These are phyloP conservation scores for Hanseniaspora uvarum DNA, from an alignment of 1,139 yeast genomes.

Conservation along the genomic window DNA sequence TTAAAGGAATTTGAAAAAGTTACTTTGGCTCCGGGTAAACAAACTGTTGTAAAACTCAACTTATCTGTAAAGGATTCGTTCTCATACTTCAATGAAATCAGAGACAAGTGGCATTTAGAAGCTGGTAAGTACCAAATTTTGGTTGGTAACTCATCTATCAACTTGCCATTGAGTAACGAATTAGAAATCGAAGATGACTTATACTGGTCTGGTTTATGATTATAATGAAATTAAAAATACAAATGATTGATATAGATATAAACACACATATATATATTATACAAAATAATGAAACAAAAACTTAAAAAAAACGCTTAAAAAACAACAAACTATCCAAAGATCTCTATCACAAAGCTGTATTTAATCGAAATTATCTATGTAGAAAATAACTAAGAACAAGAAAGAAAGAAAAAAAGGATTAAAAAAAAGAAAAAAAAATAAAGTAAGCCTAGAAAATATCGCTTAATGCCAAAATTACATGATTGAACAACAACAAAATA, in stretches of 20 bases:
- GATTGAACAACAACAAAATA: slow-evolving; percentile 2
- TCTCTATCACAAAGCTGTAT: too few relatives aligned
- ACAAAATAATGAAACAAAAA: neutral
- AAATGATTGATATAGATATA: neutral
- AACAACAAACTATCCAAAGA: too few relatives aligned
- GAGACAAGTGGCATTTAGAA: slow-evolving; percentile 43
- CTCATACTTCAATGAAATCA: slow-evolving; percentile 45
- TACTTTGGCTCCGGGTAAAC: slow-evolving; percentile 36
- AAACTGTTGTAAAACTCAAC: slow-evolving; percentile 33
- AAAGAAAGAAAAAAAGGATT: neutral
- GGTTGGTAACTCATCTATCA: slow-evolving; percentile 36
- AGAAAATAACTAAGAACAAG: neutral
- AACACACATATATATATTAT: neutral
- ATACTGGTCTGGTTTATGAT: slow-evolving; percentile 26
- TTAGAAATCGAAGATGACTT: slow-evolving; percentile 27
- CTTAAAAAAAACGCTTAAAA: too few relatives aligned
- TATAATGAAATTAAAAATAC: neutral
- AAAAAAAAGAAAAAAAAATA: neutral
- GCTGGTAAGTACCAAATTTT: slow-evolving; percentile 40
- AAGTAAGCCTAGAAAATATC: neutral
- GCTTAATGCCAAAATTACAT: neutral
- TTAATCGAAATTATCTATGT: too few relatives aligned
- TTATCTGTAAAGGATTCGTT: slow-evolving; percentile 41
- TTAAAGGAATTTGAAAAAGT: slow-evolving; percentile 47
- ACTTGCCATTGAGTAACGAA: slow-evolving; percentile 24